Percentiles rank a stretch among this genome's conserved stretches.
These are phyloP conservation scores for Saraca asoca DNA, from an alignment of 331 rosid genomes.

Conservation along the genomic window DNA sequence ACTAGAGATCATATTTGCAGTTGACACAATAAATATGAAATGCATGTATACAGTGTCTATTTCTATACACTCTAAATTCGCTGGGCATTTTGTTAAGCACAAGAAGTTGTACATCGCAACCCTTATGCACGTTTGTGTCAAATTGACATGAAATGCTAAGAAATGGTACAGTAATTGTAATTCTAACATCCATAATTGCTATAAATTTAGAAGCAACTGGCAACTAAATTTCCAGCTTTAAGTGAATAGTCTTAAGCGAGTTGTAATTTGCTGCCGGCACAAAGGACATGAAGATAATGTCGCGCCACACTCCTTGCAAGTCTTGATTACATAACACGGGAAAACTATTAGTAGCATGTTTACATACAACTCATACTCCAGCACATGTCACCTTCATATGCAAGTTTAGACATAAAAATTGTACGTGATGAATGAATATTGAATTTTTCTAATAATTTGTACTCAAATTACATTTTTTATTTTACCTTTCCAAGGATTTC, in stretches of 20 bases:
- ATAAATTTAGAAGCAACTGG: neutral
- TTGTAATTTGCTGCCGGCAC: slow-evolving; percentile 72
- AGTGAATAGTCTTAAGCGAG: slow-evolving; percentile 70
- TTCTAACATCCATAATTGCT: neutral
- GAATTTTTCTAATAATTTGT: too few relatives aligned
- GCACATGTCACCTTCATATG: too few relatives aligned
- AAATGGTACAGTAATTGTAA: slow-evolving; percentile 1
- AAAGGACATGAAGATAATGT: slow-evolving; percentile 68
- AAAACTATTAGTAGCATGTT: neutral
- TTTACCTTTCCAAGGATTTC: neutral
- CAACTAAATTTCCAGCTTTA: slow-evolving; percentile 32
- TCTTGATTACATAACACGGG: slow-evolving; percentile 40
- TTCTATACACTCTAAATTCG: neutral
- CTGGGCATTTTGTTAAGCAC: slow-evolving; percentile 4
- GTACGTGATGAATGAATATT: too few relatives aligned
- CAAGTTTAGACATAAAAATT: too few relatives aligned
- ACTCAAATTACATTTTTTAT: too few relatives aligned
- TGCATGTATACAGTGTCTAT: too few relatives aligned
- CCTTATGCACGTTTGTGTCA: slow-evolving; percentile 20
- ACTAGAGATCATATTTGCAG: too few relatives aligned
- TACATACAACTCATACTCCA: too few relatives aligned
- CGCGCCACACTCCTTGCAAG: slow-evolving; percentile 88
- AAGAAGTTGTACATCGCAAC: neutral
- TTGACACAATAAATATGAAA: too few relatives aligned
- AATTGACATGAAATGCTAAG: slow-evolving; percentile 9